Conservation (phyloP, 2,329 filamentous ascomycete genomes). For the Annulohypoxylon truncatum region DNA sequence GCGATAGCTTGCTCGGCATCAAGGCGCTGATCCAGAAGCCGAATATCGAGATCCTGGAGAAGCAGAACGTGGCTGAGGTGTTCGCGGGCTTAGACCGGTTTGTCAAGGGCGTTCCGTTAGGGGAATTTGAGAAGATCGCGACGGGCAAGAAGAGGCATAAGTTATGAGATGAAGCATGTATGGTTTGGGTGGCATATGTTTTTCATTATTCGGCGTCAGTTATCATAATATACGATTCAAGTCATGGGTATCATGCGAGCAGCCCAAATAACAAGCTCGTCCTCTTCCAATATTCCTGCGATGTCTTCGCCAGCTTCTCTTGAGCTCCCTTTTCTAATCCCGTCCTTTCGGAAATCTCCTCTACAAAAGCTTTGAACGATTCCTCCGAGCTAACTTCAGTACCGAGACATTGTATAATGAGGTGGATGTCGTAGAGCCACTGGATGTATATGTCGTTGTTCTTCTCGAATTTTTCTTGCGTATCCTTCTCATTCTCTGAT, state of each 20-base stretch:
- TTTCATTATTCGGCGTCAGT: slow-evolving; percentile 16
- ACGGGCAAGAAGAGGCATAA: slow-evolving; percentile 95
- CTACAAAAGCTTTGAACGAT: slow-evolving; percentile 58
- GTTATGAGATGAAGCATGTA: slow-evolving; percentile 58
- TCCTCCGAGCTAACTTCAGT: slow-evolving; percentile 43
- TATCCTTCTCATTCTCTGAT: slow-evolving; percentile 19
- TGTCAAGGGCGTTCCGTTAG: slow-evolving; percentile 81
- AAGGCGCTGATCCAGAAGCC: slow-evolving; percentile 84
- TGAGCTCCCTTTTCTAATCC: slow-evolving; percentile 63
- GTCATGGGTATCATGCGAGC: slow-evolving; percentile 59
- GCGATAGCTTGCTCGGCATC: slow-evolving; percentile 82
- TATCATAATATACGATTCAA: slow-evolving; percentile 2
- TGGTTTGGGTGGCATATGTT: slow-evolving; percentile 3
- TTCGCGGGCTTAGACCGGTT: slow-evolving; percentile 88
- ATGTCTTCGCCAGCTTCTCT: slow-evolving; percentile 69
- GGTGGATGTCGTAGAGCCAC: slow-evolving; percentile 69
- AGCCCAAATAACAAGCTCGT: slow-evolving; percentile 86
- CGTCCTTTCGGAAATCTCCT: slow-evolving; percentile 57
- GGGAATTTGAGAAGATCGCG: slow-evolving; percentile 88
- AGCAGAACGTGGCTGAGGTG: slow-evolving; percentile 84
- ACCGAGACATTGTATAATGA: slow-evolving; percentile 62
- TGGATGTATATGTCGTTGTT: slow-evolving; percentile 65
- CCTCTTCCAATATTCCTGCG: slow-evolving; percentile 84
- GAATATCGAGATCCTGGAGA: slow-evolving; percentile 77
- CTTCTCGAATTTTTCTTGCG: slow-evolving; percentile 40